These are phyloP conservation scores for Rhodamnia rubescens DNA, from an alignment of 345 rosid species.

Conservation along the genomic window DNA sequence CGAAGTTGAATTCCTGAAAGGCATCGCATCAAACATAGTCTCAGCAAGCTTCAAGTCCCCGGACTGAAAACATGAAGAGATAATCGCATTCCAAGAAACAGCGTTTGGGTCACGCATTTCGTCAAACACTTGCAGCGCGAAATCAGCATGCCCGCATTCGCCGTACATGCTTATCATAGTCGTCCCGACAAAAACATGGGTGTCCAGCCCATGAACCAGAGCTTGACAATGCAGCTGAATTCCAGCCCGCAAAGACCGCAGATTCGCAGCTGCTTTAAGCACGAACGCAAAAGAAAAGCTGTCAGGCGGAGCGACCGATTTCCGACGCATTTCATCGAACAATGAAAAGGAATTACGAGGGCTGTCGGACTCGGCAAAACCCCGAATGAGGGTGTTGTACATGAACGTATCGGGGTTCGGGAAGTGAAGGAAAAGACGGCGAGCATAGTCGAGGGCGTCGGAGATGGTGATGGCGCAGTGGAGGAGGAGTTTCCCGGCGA, in stretches of 20 bases:
- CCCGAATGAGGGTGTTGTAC: constrained; percentile 66
- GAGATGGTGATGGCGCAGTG: constrained; percentile 33
- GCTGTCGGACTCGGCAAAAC: constrained; percentile 34
- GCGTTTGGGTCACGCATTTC: background rate
- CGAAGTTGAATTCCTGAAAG: constrained; percentile 42
- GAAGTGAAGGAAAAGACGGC: constrained; percentile 27
- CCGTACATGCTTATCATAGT: constrained; percentile 1
- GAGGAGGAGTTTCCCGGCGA: constrained; percentile 50
- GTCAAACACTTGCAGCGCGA: background rate
- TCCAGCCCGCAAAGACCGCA: constrained; percentile 31
- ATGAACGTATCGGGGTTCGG: constrained; percentile 53
- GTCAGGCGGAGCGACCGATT: constrained; percentile 29
- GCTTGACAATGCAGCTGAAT: constrained; percentile 23
- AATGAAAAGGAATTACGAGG: constrained; percentile 26
- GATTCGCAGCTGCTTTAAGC: constrained; percentile 50
- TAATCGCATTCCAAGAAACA: constrained; percentile 2
- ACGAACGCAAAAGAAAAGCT: constrained; percentile 62
- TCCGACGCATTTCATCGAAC: constrained; percentile 34
- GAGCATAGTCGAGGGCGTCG: constrained; percentile 35
- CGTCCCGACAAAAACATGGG: constrained; percentile 7
- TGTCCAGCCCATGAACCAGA: constrained; percentile 1
- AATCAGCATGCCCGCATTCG: background rate
- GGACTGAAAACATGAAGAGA: background rate
- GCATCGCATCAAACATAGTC: constrained; percentile 48
- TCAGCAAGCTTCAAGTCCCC: constrained; percentile 30